Conservation (phyloP, 2,329 filamentous ascomycete genomes). For the Sporothrix dimorphospora region DNA sequence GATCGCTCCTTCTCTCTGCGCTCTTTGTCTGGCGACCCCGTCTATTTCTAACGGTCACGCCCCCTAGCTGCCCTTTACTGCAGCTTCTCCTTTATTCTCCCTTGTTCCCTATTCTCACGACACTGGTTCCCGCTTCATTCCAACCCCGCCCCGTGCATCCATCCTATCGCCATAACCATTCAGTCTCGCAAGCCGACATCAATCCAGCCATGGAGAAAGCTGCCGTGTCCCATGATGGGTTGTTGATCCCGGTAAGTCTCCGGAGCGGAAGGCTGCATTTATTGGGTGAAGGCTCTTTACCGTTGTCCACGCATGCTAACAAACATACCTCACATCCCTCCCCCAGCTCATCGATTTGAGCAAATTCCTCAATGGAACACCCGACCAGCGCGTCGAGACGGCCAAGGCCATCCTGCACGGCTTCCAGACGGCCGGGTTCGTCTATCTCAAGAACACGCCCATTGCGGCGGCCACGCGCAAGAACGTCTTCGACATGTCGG, state of each 20-base stretch:
- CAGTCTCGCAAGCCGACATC: background rate
- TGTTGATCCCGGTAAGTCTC: constrained; percentile 37
- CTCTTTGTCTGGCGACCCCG: background rate
- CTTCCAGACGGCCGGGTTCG: constrained; percentile 85
- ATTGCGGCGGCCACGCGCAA: constrained; percentile 63
- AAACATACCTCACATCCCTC: background rate
- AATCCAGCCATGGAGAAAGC: constrained; percentile 41
- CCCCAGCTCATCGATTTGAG: constrained; percentile 78
- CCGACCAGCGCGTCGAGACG: constrained; percentile 62
- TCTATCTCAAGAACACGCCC: constrained; percentile 82
- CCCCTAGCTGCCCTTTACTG: background rate
- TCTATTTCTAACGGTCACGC: background rate
- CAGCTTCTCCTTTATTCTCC: background rate
- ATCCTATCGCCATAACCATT: background rate
- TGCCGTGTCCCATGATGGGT: constrained; percentile 36
- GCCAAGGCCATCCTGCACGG: constrained; percentile 75
- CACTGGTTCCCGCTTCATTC: background rate
- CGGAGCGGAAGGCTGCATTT: background rate
- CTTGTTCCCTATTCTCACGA: background rate
- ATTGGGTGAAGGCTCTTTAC: background rate
- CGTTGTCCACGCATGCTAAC: background rate
- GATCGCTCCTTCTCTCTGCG: background rate
- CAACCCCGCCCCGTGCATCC: background rate
- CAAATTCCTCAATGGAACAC: constrained; percentile 66
- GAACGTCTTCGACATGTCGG: constrained; percentile 67